A percentile compares a stretch with the other conserved stretches of the same genome.
Conservation (phyloP, 2,329 filamentous ascomycete species). For the Colletotrichum noveboracense region DNA sequence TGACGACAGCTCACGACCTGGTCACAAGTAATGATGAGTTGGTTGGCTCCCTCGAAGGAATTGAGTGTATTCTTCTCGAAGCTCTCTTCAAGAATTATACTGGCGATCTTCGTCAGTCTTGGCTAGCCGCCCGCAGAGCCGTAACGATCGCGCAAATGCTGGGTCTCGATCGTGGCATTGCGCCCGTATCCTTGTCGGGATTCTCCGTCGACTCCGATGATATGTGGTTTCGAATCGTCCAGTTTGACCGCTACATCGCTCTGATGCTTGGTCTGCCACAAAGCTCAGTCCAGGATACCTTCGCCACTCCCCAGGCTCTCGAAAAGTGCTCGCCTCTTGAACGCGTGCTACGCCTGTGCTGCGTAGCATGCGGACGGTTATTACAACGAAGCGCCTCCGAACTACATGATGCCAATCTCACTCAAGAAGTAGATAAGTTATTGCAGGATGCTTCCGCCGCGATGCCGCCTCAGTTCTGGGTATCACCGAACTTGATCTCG, state of each 20-base stretch:
- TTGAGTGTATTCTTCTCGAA: constrained; percentile 57
- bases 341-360: constrained; percentile 28
- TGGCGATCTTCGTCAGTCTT: constrained; percentile 51
- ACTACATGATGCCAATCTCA: constrained; percentile 25
- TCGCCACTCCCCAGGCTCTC: constrained; percentile 2
- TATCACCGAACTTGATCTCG: constrained; percentile 28
- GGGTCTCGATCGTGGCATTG: constrained; percentile 32
- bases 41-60: constrained; percentile 47
- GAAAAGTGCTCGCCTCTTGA: constrained; percentile 33
- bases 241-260: constrained; percentile 40
- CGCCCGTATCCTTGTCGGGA: neutral
- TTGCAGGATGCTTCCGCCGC: constrained; percentile 33
- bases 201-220: constrained; percentile 4
- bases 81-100: constrained; percentile 49
- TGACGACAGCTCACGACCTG: constrained; percentile 33
- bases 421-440: constrained; percentile 35
- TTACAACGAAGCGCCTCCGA: constrained; percentile 39
- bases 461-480: constrained; percentile 42
- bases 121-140: constrained; percentile 49
- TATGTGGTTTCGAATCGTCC: constrained; percentile 44
- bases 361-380: constrained; percentile 37
- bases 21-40: constrained; percentile 54
- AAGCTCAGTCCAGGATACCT: constrained; percentile 25
- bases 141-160: constrained; percentile 49
- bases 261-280: constrained; percentile 45